phyloP scores from a whole-genome alignment of 495 filamentous ascomycete species.

The Coniosporium apollinis region DNA sequence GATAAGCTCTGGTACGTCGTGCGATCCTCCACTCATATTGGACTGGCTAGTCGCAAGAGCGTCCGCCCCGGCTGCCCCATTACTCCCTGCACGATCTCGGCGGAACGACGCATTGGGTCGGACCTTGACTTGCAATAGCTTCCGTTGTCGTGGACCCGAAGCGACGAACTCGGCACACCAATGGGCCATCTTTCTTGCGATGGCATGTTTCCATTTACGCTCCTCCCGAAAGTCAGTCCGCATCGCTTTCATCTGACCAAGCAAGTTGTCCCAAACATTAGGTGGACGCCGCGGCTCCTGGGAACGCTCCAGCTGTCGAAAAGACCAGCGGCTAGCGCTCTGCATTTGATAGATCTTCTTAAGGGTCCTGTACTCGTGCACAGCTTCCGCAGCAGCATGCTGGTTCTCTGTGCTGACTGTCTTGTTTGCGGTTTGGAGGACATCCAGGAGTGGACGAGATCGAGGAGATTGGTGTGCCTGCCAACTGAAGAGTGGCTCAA shows the following conservation, averaged over 20 bases:
- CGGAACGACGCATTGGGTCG: too few relatives aligned
- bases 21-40: too few relatives aligned
- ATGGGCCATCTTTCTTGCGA: slow-evolving; percentile 57
- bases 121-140: slow-evolving; percentile 47
- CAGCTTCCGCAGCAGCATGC: slow-evolving; percentile 58
- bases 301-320: slow-evolving; percentile 67
- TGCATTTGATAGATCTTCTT: slow-evolving; percentile 78
- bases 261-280: slow-evolving; percentile 67
- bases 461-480: slow-evolving; percentile 44
- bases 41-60: slow-evolving; percentile 1
- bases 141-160: slow-evolving; percentile 40
- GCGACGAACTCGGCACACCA: slow-evolving; percentile 69
- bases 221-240: slow-evolving; percentile 89
- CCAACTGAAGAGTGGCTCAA: slow-evolving; percentile 59
- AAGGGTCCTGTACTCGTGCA: slow-evolving; percentile 67
- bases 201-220: slow-evolving; percentile 76
- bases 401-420: slow-evolving; percentile 65
- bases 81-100: too few relatives aligned
- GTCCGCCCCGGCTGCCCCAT: slow-evolving; percentile 21
- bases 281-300: slow-evolving; percentile 58
- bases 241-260: slow-evolving; percentile 94
- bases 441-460: slow-evolving; percentile 44
- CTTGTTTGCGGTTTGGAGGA: slow-evolving; percentile 62
- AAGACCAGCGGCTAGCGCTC: slow-evolving; percentile 73
- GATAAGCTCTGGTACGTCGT: slow-evolving; percentile 21